These are phyloP conservation scores for Microsporum canis DNA, from an alignment of 2,329 filamentous ascomycete species.

Conservation along the genomic window DNA sequence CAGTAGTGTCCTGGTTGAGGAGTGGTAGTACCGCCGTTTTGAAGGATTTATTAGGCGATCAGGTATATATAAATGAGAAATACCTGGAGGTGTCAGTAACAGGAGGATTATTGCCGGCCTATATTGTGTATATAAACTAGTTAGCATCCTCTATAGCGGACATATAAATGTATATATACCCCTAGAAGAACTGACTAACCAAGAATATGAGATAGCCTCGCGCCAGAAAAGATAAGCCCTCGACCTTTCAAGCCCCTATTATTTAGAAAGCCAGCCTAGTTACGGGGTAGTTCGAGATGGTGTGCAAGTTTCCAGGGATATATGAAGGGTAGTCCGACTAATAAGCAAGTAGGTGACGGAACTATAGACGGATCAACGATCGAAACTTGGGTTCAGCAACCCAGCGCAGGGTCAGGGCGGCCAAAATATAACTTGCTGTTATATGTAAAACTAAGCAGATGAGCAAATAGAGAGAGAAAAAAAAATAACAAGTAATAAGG, in stretches of 20 bases:
- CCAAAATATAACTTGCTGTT: background rate
- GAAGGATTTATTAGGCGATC: constrained; percentile 4
- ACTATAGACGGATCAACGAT: background rate
- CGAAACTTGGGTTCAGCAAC: background rate
- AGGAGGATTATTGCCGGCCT: background rate
- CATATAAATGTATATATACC: background rate
- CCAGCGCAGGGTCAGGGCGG: background rate
- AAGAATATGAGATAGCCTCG: background rate
- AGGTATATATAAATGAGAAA: background rate
- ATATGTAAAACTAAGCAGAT: background rate
- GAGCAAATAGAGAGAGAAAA: background rate
- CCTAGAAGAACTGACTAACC: background rate
- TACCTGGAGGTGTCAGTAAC: background rate
- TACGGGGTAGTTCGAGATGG: background rate
- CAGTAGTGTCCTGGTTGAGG: constrained; percentile 67
- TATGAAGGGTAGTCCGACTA: background rate
- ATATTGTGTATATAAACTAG: background rate
- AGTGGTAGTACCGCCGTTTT: constrained; percentile 46
- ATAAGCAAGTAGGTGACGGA: background rate
- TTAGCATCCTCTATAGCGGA: too few relatives aligned
- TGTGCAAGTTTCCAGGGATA: background rate
- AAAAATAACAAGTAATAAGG: background rate
- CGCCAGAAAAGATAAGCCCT: background rate
- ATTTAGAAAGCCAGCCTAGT: background rate
- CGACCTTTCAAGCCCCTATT: background rate